Base-by-base conservation (phyloP, 2,329 filamentous ascomycete species). In the Domatiomyces globalis region DNA sequence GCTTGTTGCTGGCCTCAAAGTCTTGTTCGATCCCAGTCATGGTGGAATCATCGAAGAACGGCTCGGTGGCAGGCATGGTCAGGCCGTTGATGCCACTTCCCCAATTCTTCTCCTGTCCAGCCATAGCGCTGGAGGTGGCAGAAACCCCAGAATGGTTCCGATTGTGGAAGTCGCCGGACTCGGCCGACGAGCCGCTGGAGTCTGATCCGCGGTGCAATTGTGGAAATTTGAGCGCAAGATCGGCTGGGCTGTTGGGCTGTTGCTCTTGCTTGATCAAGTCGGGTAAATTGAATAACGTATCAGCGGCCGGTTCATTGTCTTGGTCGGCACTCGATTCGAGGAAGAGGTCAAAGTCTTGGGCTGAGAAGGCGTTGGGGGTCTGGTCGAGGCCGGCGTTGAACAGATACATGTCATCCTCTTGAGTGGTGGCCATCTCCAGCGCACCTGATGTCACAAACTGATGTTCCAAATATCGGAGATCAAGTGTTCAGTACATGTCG, bases 171-270 rank as follows among this genome's bases (percentile, higher is more conserved):
- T 63, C 60, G 6, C 67, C 66, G 2, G 69, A 72, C 52, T 69
- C 69, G 4, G 68, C 65, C 2, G 67, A 70, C 4, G 70, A 72
- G 48, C 66, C 68, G 53, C 67, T 72, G 4, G 68, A 70, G 2
- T 65, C 65, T 4, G 71, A 73, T 49, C 70, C 70, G n/a, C 67
- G 67, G n/a, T 67, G 66, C 3, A 68, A 69, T 19, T 50, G 70
- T 63, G 17, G 68, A 61, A 56, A 56, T 25, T 51, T 49, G 42
- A 42, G 52, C 20, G 48, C 42, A 36, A 45, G 25, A 29, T 22
- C 65, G 52, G 54, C 66, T 56, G 15, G 64, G 56, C 49, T 66
- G 47, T 54, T 53, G 18, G 49, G 48, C 17, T 56, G 51, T 15
- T 44, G 45, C 45, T 59, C 56, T 25, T 52, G 48, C 46, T 61